Evolutionary conservation across 176 grass and related monocot genomes (phyloP), one percentile per base, ranked within the genome.

Genomic region (Olyra latifolia): DNA sequence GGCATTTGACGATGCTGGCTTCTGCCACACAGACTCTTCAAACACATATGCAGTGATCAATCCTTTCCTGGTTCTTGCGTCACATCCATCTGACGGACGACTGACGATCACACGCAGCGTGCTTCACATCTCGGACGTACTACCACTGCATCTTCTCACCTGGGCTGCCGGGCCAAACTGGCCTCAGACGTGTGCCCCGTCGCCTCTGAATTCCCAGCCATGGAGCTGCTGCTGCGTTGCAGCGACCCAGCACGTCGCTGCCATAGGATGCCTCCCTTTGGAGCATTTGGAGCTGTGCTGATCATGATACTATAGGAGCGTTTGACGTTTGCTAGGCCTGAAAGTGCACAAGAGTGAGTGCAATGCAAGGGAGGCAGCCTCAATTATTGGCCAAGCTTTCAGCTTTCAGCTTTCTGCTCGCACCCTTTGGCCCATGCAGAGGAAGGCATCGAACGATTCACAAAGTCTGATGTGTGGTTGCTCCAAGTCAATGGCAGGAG

Each of bases 361-460:
- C 14, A 50, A 35, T 68, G 46, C 14, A 50, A 1, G 47, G 1
- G 42, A 38, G 32, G 29, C 8, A 53, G 4, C 48, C 9, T 43
- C 64, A 55, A 80, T 80, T 44, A 69, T 69, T 80, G 64, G 6
- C 43, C 38, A 44, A 22, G 11, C 49, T 29, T 42, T 56, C 30
- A 48, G 35, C 19, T 50, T n/a, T n/a, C n/a, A n/a, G n/a, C n/a
- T 29, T 42, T 56, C 30, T 63, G 35, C 19, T 50, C 4, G 10
- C 65, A 32, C 43, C 29, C 43, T 80, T 80, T 55, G 77, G 48
- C 62, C 16, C 76, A 52, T 53, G 44, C 8, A 53, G 62, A 5
- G 8, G 76, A 79, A 17, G 61, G 64, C 65, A 43, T 23, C 38
- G n/a, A n/a, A 13, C 9, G 12, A 22, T 40, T 40, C 19, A 22